Evolutionary conservation across 1,284 basidiomycete genomes (phyloP).

Genomic region (Waitea zeae): DNA sequence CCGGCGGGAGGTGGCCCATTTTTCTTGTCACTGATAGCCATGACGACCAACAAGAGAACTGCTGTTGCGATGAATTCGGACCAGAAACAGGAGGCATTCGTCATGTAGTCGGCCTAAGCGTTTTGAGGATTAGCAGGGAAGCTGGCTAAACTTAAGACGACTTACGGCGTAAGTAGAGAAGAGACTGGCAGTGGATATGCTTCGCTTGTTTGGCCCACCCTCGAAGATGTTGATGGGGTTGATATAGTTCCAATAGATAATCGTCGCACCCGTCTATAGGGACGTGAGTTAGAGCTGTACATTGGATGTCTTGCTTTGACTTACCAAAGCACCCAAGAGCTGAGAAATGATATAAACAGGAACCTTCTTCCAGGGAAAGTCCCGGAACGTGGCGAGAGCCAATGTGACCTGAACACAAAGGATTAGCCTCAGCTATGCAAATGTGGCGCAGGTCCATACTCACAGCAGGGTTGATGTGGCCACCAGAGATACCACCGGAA

Average conservation of each 20-base stretch:
- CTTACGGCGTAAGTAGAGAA: conserved; percentile 53
- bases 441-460: conserved; percentile 9
- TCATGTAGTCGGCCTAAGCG: conserved; percentile 46
- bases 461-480: conserved; percentile 67
- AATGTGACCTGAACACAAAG: conserved; percentile 23
- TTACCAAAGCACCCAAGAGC: conserved; percentile 50
- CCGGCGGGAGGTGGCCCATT: conserved; percentile 30
- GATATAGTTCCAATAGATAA: too few relatives aligned
- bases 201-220: conserved; percentile 40
- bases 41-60: conserved; percentile 30
- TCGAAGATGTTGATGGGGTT: conserved; percentile 59
- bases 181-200: conserved; percentile 46
- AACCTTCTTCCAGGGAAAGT: conserved; percentile 68
- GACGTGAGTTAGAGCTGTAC: too few relatives aligned
- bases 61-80: conserved; percentile 37
- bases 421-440: not conserved
- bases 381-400: conserved; percentile 46
- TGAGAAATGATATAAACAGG: conserved; percentile 58
- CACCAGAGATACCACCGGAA: conserved; percentile 49
- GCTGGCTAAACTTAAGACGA: not conserved
- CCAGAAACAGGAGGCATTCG: conserved; percentile 37
- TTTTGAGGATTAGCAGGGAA: not conserved
- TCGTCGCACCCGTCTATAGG: too few relatives aligned
- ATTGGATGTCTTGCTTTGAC: too few relatives aligned
- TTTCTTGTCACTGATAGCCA: conserved; percentile 23